phyloP scores from a whole-genome alignment of 148 eudicot species.

The Persicaria maculosa region DNA sequence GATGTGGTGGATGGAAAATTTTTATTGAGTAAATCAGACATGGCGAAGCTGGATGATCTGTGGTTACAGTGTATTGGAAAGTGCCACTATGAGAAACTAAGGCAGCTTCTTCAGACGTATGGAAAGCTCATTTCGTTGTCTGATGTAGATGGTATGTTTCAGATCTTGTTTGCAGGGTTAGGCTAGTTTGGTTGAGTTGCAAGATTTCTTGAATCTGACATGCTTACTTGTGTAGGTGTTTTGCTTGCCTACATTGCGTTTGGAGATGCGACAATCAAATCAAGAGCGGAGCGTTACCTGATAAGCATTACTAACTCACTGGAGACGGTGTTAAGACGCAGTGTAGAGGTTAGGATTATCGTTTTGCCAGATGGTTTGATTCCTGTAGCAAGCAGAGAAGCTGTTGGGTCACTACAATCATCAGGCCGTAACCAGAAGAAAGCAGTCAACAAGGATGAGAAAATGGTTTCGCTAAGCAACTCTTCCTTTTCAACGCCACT shows the following conservation, averaged over 20 bases:
- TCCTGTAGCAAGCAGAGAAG: slow-evolving; percentile 16
- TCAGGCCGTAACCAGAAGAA: slow-evolving; percentile 13
- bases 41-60: slow-evolving; percentile 54
- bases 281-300: slow-evolving; percentile 80
- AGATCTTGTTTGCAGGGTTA: not conserved
- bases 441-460: slow-evolving; percentile 19
- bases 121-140: slow-evolving; percentile 80
- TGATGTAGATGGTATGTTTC: slow-evolving; percentile 63
- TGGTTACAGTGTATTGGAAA: slow-evolving; percentile 79
- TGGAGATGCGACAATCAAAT: slow-evolving; percentile 52
- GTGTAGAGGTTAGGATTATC: slow-evolving; percentile 68
- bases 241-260: slow-evolving; percentile 79
- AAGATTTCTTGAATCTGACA: slow-evolving; percentile 6
- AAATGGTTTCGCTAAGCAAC: slow-evolving; percentile 11
- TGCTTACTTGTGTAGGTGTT: slow-evolving; percentile 43
- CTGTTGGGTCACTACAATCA: slow-evolving; percentile 19
- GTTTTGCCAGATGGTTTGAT: slow-evolving; percentile 44
- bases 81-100: slow-evolving; percentile 84
- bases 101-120: slow-evolving; percentile 64
- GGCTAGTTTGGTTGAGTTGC: not conserved
- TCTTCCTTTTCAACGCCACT: slow-evolving; percentile 23
- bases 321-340: slow-evolving; percentile 61
- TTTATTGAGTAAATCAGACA: slow-evolving; percentile 28
- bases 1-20: slow-evolving; percentile 23
- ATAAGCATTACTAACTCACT: slow-evolving; percentile 90